These are phyloP conservation scores for Gracilaria domingensis DNA, from an alignment of 23 red algal genomes.

Conservation along the genomic window DNA sequence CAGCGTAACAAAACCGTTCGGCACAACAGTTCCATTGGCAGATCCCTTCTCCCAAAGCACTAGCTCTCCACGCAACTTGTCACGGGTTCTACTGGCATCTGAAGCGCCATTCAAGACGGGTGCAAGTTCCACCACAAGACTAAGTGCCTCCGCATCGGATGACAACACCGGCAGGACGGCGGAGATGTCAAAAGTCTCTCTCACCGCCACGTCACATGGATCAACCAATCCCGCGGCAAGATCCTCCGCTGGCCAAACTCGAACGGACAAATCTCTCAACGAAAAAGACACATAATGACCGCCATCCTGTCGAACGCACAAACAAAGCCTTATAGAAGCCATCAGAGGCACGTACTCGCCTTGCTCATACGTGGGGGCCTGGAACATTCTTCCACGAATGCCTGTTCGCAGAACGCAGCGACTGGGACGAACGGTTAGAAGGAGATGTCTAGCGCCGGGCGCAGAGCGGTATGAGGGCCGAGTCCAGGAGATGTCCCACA, in stretches of 20 bases:
- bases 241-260: constrained; percentile 55
- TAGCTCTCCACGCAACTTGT: constrained; percentile 48
- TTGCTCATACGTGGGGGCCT: not conserved
- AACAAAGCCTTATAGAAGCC: constrained; percentile 11
- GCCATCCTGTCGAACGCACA: constrained; percentile 36
- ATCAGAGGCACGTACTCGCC: constrained; percentile 21
- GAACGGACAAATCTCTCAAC: constrained; percentile 4
- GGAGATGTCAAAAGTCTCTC: constrained; percentile 52
- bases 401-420: constrained; percentile 31
- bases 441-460: constrained; percentile 25
- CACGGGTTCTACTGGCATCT: not conserved
- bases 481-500: constrained; percentile 55
- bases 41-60: constrained; percentile 29
- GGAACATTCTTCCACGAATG: not conserved
- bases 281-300: constrained; percentile 36
- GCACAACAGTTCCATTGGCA: constrained; percentile 24
- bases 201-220: not conserved
- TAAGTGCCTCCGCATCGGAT: not conserved
- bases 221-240: constrained; percentile 2
- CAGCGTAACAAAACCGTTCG: constrained; percentile 31
- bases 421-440: constrained; percentile 45
- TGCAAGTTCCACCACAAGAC: constrained; percentile 27
- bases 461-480: constrained; percentile 20
- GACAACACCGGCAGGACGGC: constrained; percentile 30
- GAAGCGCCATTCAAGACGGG: not conserved